phyloP scores from a whole-genome alignment of 805 yeast species.

The Yamadazyma sp. region DNA sequence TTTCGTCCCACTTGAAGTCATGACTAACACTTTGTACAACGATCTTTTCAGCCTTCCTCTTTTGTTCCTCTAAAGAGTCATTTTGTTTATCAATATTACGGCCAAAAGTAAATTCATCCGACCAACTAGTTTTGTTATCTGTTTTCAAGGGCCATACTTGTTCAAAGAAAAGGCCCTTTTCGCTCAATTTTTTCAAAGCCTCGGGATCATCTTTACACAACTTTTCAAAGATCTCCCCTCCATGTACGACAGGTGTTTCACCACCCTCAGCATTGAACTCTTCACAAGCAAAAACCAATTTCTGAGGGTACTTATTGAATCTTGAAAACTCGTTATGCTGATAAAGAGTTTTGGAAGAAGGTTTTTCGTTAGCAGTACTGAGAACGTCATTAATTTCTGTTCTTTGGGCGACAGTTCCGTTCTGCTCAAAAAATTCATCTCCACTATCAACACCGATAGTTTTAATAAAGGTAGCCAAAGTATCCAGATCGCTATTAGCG shows the following conservation, averaged over 20 bases:
- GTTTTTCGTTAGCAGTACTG: conserved; percentile 34
- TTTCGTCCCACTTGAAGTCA: conserved; percentile 24
- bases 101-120: conserved; percentile 31
- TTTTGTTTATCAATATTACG: conserved; percentile 18
- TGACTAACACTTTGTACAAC: conserved; percentile 24
- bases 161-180: conserved; percentile 23
- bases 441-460: conserved; percentile 18
- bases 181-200: conserved; percentile 19
- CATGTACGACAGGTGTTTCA: conserved; percentile 34
- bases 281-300: conserved; percentile 11
- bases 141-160: conserved; percentile 25
- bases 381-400: conserved; percentile 22
- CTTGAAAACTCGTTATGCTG: conserved; percentile 37
- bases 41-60: conserved; percentile 23
- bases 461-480: conserved; percentile 19
- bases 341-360: conserved; percentile 19
- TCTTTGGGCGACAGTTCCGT: conserved; percentile 28
- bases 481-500: conserved; percentile 18
- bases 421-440: conserved; percentile 24
- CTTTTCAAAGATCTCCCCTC: conserved; percentile 27
- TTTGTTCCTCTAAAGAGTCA: conserved; percentile 24
- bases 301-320: conserved; percentile 24
- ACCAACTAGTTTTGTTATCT: conserved; percentile 22
- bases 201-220: conserved; percentile 21
- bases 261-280: conserved; percentile 23